Evolutionary conservation across 257 asterid species (phyloP).

Genomic region (Marsdenia floribunda): DNA sequence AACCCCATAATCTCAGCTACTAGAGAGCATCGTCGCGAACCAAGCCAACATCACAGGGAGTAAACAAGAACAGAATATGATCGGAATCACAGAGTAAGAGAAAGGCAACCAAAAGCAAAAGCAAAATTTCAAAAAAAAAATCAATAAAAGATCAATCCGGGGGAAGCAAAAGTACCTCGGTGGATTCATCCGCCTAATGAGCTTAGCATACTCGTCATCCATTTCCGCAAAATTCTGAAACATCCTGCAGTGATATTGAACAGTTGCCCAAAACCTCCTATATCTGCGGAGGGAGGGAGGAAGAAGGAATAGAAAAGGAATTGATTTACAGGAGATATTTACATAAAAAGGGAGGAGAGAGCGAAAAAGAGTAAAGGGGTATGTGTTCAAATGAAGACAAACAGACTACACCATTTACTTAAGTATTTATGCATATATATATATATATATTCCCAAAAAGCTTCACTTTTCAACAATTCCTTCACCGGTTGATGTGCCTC

Average conservation of each 20-base stretch:
- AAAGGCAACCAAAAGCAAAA: background rate
- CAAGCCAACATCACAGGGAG: background rate
- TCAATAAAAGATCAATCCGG: background rate
- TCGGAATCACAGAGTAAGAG: too few relatives aligned
- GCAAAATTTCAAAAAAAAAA: background rate
- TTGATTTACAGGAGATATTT: background rate
- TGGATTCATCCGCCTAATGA: slow-evolving; percentile 65
- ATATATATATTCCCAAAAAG: too few relatives aligned
- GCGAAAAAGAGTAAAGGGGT: background rate
- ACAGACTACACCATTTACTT: too few relatives aligned
- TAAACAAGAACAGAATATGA: background rate
- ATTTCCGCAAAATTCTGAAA: slow-evolving; percentile 22
- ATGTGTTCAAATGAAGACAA: background rate
- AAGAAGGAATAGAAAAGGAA: slow-evolving; percentile 9
- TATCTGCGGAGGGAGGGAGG: slow-evolving; percentile 29
- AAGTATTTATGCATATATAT: too few relatives aligned
- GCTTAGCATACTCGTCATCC: slow-evolving; percentile 78
- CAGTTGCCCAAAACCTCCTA: slow-evolving; percentile 36
- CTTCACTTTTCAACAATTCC: too few relatives aligned
- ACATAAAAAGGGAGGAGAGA: background rate
- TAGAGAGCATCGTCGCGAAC: background rate
- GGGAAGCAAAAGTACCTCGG: slow-evolving; percentile 37
- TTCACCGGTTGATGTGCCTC: too few relatives aligned
- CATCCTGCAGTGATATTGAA: slow-evolving; percentile 17
- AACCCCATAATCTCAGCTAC: background rate